Evolutionary conservation across 768 basidiomycete species (phyloP).

Genomic region (Sarcodon sp.): DNA sequence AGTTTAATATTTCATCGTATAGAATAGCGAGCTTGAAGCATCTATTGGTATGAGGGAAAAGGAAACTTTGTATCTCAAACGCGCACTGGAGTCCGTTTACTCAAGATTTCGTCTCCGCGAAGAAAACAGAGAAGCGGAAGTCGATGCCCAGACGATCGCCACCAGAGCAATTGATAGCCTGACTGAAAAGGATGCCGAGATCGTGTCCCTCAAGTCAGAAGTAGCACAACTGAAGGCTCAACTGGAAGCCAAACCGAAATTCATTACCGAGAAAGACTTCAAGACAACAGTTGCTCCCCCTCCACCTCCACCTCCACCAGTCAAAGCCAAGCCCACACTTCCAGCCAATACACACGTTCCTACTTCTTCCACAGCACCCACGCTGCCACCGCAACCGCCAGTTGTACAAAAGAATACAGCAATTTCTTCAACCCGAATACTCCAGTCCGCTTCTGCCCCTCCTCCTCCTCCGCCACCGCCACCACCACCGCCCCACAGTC

Average conservation of each 20-base stretch:
- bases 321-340: constrained; percentile 18
- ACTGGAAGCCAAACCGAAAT: constrained; percentile 33
- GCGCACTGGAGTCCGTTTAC: constrained; percentile 81
- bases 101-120: constrained; percentile 56
- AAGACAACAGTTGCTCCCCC: constrained; percentile 55
- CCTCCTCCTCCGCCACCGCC: constrained; percentile 23
- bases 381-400: constrained; percentile 27
- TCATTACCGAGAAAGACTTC: constrained; percentile 55
- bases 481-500: constrained; percentile 21
- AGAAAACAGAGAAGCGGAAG: constrained; percentile 33
- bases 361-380: constrained; percentile 15
- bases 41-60: constrained; percentile 45
- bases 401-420: constrained; percentile 8
- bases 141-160: constrained; percentile 61
- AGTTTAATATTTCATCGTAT: not conserved
- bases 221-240: constrained; percentile 37
- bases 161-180: constrained; percentile 58
- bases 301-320: constrained; percentile 37
- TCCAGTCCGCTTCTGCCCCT: constrained; percentile 24
- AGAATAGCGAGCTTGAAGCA: constrained; percentile 45
- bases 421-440: constrained; percentile 12
- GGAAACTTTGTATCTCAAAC: constrained; percentile 65
- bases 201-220: constrained; percentile 35
- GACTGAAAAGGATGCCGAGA: constrained; percentile 55
- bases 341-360: not conserved